Conservation (phyloP, 331 rosid species). For the Pyracantha coccinea region DNA sequence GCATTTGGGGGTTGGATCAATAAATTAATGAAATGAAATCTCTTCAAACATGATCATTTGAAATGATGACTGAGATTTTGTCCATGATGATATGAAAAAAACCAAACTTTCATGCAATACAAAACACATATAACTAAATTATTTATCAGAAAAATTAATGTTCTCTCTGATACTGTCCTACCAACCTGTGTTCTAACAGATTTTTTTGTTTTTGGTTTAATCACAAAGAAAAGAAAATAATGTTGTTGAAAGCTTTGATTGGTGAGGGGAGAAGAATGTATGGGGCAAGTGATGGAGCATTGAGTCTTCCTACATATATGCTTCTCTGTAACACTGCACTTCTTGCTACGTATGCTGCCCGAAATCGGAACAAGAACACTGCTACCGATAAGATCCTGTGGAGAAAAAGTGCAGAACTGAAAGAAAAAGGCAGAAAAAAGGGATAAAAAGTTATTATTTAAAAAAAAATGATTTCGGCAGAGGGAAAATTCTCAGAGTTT, state of each 20-base stretch:
- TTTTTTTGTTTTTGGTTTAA: neutral
- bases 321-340: slow-evolving; percentile 40
- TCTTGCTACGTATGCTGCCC: slow-evolving; percentile 43
- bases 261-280: slow-evolving; percentile 61
- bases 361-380: slow-evolving; percentile 43
- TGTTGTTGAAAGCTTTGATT: slow-evolving; percentile 19
- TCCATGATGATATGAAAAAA: neutral
- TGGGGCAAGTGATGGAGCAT: slow-evolving; percentile 65
- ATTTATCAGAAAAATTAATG: neutral
- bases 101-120: neutral
- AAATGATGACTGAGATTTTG: neutral
- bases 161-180: neutral
- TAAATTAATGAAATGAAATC: neutral
- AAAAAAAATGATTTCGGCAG: slow-evolving; percentile 7
- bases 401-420: slow-evolving; percentile 17
- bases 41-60: neutral
- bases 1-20: neutral
- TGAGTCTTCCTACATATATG: slow-evolving; percentile 43
- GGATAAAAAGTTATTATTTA: slow-evolving; percentile 13
- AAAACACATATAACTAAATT: neutral
- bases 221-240: neutral
- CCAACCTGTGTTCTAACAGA: neutral
- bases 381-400: slow-evolving; percentile 44
- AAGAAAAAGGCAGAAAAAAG: slow-evolving; percentile 4
- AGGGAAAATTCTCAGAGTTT: slow-evolving; percentile 19